These are phyloP conservation scores for Rubia balearica DNA, from an alignment of 305 asterid species.

Conservation along the genomic window DNA sequence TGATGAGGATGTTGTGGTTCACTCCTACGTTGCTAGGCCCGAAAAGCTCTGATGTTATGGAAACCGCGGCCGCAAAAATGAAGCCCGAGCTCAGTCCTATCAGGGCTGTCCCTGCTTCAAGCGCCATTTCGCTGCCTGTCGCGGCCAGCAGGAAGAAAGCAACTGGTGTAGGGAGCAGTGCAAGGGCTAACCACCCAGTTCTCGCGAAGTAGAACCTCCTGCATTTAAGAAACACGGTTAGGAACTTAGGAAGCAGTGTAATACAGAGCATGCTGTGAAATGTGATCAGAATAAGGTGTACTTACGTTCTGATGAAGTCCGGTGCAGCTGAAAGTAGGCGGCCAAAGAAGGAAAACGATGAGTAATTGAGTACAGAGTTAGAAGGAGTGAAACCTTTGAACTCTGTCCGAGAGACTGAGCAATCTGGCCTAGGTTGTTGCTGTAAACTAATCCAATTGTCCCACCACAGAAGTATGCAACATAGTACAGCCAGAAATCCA, in stretches of 20 bases:
- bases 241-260: neutral
- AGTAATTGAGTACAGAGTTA: constrained; percentile 61
- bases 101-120: constrained; percentile 59
- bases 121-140: constrained; percentile 34
- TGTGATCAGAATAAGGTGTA: neutral
- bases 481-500: constrained; percentile 79
- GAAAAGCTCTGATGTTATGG: constrained; percentile 83
- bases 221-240: constrained; percentile 15
- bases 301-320: constrained; percentile 60
- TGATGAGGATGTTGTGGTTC: constrained; percentile 81
- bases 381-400: constrained; percentile 45
- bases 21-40: constrained; percentile 70
- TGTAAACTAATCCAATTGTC: constrained; percentile 76
- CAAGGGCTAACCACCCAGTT: constrained; percentile 79
- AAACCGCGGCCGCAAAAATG: constrained; percentile 79
- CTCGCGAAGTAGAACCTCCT: constrained; percentile 64
- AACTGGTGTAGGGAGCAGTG: constrained; percentile 59
- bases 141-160: constrained; percentile 55
- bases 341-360: constrained; percentile 87
- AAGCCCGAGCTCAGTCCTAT: constrained; percentile 89
- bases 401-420: constrained; percentile 71
- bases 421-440: constrained; percentile 87
- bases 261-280: neutral
- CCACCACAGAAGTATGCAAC: constrained; percentile 74
- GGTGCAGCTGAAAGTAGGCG: constrained; percentile 89